Percentiles rank a stretch among this genome's conserved stretches.
These are phyloP conservation scores for Euphorbia neoarborescens DNA, from an alignment of 441 rosid species.

Conservation along the genomic window DNA sequence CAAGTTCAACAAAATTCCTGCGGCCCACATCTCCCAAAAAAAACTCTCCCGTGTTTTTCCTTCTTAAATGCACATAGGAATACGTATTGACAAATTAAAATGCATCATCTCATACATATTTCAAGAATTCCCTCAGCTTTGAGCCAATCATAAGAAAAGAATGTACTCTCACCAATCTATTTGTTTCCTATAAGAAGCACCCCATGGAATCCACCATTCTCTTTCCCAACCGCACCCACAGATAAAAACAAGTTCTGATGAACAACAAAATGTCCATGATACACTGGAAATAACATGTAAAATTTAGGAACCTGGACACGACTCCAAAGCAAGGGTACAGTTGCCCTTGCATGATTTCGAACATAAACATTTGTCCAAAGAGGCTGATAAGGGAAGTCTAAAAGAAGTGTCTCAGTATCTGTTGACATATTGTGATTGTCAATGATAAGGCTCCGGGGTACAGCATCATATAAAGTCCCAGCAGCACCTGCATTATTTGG, in stretches of 20 bases:
- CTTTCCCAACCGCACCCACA: not conserved
- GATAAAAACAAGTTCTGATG: not conserved
- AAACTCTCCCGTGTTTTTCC: not conserved
- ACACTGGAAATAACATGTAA: not conserved
- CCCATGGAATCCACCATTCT: not conserved
- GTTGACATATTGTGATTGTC: conserved; percentile 83
- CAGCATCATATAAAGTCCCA: conserved; percentile 95
- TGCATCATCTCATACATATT: not conserved
- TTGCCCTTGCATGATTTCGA: conserved; percentile 79
- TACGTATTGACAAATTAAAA: not conserved
- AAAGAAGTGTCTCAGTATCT: conserved; percentile 85
- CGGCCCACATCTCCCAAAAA: not conserved
- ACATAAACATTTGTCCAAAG: conserved; percentile 93
- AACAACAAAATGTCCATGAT: not conserved
- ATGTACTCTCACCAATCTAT: not conserved
- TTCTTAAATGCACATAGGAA: not conserved
- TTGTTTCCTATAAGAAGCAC: conserved; percentile 11
- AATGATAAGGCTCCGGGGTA: conserved; percentile 82
- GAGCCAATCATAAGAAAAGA: not conserved
- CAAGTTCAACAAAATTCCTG: not conserved
- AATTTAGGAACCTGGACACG: conserved; percentile 81
- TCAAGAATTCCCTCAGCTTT: not conserved
- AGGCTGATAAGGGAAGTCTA: conserved; percentile 92
- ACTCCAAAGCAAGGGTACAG: conserved; percentile 96
- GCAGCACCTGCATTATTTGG: conserved; percentile 90